phyloP scores from a whole-genome alignment of 2,329 filamentous ascomycete species.

The Fusarium piperis region DNA sequence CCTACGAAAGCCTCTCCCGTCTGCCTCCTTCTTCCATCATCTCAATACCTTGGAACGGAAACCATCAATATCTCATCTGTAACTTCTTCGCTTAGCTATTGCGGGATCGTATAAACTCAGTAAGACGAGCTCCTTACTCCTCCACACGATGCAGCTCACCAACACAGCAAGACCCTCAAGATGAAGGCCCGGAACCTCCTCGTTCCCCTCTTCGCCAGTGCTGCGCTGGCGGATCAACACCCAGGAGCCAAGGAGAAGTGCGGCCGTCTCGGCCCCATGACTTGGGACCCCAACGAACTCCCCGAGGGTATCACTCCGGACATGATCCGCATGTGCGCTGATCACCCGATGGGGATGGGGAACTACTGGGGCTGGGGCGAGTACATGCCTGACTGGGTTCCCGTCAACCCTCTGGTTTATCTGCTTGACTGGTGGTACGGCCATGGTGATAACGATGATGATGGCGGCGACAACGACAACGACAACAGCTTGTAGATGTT shows the following conservation, averaged over 20 bases:
- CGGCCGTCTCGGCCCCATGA: conserved; percentile 24
- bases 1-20: neutral
- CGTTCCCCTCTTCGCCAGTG: neutral
- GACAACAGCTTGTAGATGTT: neutral
- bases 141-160: neutral
- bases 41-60: neutral
- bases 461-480: neutral
- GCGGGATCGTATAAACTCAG: neutral
- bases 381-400: conserved; percentile 28
- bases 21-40: neutral
- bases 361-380: conserved; percentile 31
- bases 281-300: conserved; percentile 21
- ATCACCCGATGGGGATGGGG: conserved; percentile 20
- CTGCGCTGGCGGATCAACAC: neutral
- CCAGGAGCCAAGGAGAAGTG: conserved; percentile 21
- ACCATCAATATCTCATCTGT: neutral
- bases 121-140: neutral
- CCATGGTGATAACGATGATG: neutral
- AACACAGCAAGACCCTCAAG: neutral
- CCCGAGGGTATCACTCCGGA: conserved; percentile 4
- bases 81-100: neutral
- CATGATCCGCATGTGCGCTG: conserved; percentile 23
- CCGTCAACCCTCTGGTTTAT: conserved; percentile 15
- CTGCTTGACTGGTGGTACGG: neutral
- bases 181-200: neutral